Evolutionary conservation across 116 monocot species (phyloP), one percentile per base, ranked within the genome.

Genomic region (Dioscorea cayenensis): DNA sequence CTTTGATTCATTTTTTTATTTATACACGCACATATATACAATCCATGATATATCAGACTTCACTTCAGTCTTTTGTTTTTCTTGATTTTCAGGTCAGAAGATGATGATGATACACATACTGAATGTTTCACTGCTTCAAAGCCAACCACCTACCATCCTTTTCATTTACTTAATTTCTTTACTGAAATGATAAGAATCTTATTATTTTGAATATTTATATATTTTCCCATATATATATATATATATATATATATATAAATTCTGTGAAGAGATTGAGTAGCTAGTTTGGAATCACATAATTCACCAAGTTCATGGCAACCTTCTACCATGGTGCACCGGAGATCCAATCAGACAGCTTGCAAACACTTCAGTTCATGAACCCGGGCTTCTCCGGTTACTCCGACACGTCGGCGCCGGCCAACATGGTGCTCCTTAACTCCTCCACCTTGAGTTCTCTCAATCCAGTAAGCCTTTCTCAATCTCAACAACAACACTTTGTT

Each of bases 321-420:
- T 87, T 83, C 80, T 85, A 77, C 72, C 80, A 82, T 11, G 85
- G 87, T 2, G 77, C 69, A 18, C 73, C 80, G 28, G 87, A 85
- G 49, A 83, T 91, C 75, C 85, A 85, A 28, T 28, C 82, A 0
- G 87, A 87, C 20, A 75, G 80, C 36, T 67, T 87, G 29, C 85
- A 87, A 66, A 87, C 91, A 0, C 81, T 91, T 38, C 83, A 85
- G 70, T 76, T 87, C 7, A 87, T 87, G 91, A 85, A 87, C 74
- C 84, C 85, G 13, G 71, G 69, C 63, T 87, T 78, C 71, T 59
- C 64, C 29, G 82, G 80, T 19, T 90, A 76, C 80, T 0, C 77
- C 23, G 90, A 86, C 62, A 73, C 81, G 8, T 36, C 85, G 13
- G 65, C 70, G 2, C 70, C 74, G 37, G 66, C 65, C 60, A 89